Conservation (phyloP, 345 rosid genomes). For the Hypericum perforatum region DNA sequence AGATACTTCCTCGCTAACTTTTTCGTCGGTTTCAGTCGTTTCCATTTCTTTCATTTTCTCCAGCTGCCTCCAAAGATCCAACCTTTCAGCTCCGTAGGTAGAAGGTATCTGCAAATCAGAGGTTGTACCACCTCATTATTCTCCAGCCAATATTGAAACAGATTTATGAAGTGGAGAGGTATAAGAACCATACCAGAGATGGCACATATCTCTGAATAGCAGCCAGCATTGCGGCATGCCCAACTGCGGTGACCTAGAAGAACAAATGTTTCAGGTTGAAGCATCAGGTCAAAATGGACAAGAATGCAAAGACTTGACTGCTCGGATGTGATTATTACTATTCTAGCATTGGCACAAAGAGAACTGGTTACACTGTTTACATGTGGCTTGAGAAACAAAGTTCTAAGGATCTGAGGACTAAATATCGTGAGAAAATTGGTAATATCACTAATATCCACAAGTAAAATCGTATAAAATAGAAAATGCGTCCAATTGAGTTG, state of each 20-base stretch:
- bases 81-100: constrained; percentile 84
- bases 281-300: background rate
- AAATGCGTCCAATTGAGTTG: no score
- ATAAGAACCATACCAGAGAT: constrained; percentile 40
- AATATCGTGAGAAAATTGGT: no score
- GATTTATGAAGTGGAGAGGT: constrained; percentile 1
- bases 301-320: background rate
- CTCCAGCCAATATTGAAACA: constrained; percentile 1
- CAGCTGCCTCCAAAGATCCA: constrained; percentile 83
- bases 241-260: constrained; percentile 85
- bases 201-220: constrained; percentile 92
- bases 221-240: constrained; percentile 94
- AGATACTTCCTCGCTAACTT: constrained; percentile 36
- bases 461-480: no score
- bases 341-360: no score
- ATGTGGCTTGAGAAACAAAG: no score
- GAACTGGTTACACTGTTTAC: no score
- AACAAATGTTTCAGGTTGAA: background rate
- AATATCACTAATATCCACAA: no score
- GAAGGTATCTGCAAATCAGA: constrained; percentile 65
- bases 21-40: constrained; percentile 31
- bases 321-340: no score
- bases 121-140: background rate
- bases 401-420: no score
- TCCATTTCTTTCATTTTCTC: constrained; percentile 76